phyloP scores from a whole-genome alignment of 2,329 filamentous ascomycete species.

The Colletotrichum australisinense region DNA sequence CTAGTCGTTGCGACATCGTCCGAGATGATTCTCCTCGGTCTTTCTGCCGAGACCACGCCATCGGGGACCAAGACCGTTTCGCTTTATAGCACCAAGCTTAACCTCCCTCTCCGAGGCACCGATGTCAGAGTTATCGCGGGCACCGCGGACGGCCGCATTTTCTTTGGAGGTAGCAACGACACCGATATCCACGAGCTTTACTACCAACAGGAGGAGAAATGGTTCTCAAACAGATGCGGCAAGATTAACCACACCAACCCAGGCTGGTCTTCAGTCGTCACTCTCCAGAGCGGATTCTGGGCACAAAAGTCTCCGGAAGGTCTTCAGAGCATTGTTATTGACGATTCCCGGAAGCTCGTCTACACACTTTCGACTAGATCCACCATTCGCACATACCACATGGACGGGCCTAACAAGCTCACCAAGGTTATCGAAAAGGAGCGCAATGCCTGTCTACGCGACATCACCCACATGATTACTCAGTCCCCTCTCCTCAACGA shows the following conservation, averaged over 20 bases:
- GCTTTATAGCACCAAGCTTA: conserved; percentile 91
- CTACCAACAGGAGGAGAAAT: conserved; percentile 97
- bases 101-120: conserved; percentile 78
- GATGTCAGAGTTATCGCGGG: conserved; percentile 83
- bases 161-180: conserved; percentile 84
- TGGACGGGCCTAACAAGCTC: conserved; percentile 74
- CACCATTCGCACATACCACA: conserved; percentile 91
- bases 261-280: conserved; percentile 75
- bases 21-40: conserved; percentile 88
- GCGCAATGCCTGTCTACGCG: conserved; percentile 69
- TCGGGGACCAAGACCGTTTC: conserved; percentile 79
- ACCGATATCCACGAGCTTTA: conserved; percentile 94
- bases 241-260: conserved; percentile 90
- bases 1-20: conserved; percentile 88
- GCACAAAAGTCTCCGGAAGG: conserved; percentile 67
- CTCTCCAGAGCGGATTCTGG: conserved; percentile 62
- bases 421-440: conserved; percentile 75
- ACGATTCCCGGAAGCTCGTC: conserved; percentile 87
- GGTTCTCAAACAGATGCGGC: conserved; percentile 90
- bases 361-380: conserved; percentile 92
- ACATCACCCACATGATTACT: conserved; percentile 89
- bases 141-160: conserved; percentile 89
- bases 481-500: conserved; percentile 77
- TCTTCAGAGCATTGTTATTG: conserved; percentile 84
- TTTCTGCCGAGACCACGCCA: conserved; percentile 75